phyloP scores from a whole-genome alignment of 1,139 yeast genomes.

The Suhomyces panamericanus region DNA sequence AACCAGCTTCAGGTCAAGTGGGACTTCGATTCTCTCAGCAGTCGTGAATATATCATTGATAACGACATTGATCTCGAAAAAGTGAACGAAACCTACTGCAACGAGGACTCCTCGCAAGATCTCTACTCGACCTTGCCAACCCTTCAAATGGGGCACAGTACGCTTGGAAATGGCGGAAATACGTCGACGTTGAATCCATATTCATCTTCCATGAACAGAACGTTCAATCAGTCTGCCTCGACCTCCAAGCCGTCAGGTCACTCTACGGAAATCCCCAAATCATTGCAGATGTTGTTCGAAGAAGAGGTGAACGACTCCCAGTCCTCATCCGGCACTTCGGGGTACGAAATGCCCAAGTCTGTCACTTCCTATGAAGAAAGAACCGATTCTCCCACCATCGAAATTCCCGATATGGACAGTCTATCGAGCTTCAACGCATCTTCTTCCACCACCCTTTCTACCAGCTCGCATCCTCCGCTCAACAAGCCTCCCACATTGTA shows the following conservation, averaged over 20 bases:
- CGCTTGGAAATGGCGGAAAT: conserved; percentile 7
- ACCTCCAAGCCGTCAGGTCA: neutral
- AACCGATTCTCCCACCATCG: conserved; percentile 47
- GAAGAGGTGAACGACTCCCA: conserved; percentile 19
- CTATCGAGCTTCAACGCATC: conserved; percentile 25
- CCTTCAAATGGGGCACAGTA: conserved; percentile 21
- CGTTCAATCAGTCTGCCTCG: conserved; percentile 1
- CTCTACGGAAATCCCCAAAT: conserved; percentile 61
- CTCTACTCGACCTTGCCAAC: conserved; percentile 34
- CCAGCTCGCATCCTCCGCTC: conserved; percentile 30
- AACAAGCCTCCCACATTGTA: conserved; percentile 52
- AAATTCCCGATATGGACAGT: conserved; percentile 47
- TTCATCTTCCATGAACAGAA: conserved; percentile 1
- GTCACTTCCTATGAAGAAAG: conserved; percentile 18
- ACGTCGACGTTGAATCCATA: conserved; percentile 5
- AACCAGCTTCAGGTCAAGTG: conserved; percentile 68
- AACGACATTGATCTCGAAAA: conserved; percentile 57
- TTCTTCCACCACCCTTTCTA: conserved; percentile 8
- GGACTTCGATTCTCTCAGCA: conserved; percentile 81
- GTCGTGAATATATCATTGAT: conserved; percentile 69
- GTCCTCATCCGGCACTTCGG: neutral
- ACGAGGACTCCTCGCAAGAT: conserved; percentile 28
- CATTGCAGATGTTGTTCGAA: conserved; percentile 71
- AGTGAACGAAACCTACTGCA: conserved; percentile 38
- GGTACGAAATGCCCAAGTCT: conserved; percentile 8